Conservation (phyloP, 441 rosid genomes). For the Cnidoscolus chayamansa region DNA sequence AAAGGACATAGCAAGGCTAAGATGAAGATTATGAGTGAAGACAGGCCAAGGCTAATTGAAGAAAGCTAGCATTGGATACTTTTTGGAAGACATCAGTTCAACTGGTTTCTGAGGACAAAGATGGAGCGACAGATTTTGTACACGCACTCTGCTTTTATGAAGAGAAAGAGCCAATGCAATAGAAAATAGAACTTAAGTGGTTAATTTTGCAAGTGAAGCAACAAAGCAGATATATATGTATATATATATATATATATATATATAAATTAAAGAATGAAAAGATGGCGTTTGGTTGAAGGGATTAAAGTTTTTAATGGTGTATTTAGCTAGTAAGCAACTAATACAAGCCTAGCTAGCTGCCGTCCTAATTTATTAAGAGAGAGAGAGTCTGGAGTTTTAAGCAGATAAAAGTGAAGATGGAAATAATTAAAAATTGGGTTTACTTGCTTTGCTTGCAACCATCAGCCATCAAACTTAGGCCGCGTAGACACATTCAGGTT, state of each 20-base stretch:
- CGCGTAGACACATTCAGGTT: neutral
- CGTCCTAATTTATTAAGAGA: neutral
- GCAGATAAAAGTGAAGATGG: neutral
- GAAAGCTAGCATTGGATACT: constrained; percentile 17
- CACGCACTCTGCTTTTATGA: constrained; percentile 5
- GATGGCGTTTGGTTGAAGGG: constrained; percentile 17
- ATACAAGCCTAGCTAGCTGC: neutral
- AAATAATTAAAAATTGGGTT: neutral
- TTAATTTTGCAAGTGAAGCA: constrained; percentile 47
- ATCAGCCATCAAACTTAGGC: constrained; percentile 18
- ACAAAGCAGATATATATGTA: constrained; percentile 13
- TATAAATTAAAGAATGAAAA: neutral
- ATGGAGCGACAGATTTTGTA: neutral
- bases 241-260: constrained; percentile 2
- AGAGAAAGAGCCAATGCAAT: constrained; percentile 7
- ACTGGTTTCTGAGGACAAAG: constrained; percentile 13
- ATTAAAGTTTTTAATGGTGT: constrained; percentile 12
- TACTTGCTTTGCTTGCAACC: constrained; percentile 48
- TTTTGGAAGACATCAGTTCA: constrained; percentile 2
- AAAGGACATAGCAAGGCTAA: constrained; percentile 2
- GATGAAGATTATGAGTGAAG: neutral
- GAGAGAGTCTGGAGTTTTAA: neutral
- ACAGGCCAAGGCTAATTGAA: neutral
- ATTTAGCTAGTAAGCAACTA: constrained; percentile 23
- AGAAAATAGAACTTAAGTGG: constrained; percentile 6